These are phyloP conservation scores for Saitozyma sp. DNA, from an alignment of 768 basidiomycete genomes.

Conservation along the genomic window DNA sequence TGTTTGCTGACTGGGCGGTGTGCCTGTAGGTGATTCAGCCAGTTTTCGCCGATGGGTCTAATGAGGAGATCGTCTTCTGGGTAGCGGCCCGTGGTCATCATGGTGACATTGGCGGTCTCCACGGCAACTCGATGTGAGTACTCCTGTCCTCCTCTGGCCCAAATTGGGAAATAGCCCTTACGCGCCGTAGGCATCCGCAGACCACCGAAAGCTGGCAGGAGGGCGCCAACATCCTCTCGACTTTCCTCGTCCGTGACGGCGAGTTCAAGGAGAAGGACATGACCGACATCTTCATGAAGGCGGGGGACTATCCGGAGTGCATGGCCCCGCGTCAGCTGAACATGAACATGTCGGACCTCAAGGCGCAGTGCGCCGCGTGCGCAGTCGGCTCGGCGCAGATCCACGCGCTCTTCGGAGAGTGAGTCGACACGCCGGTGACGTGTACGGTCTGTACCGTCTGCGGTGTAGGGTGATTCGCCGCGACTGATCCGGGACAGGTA, in stretches of 20 bases:
- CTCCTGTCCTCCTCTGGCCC: too few relatives aligned
- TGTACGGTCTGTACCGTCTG: too few relatives aligned
- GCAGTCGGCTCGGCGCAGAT: too few relatives aligned
- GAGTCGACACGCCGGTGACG: too few relatives aligned
- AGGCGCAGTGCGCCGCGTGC: too few relatives aligned
- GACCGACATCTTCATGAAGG: conserved; percentile 24
- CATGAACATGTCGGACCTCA: conserved; percentile 2
- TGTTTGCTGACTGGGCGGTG: too few relatives aligned
- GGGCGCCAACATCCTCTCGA: conserved; percentile 13
- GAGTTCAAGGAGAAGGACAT: conserved; percentile 30
- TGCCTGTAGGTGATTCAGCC: conserved; percentile 65
- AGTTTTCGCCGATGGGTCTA: not conserved
- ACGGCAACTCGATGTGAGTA: too few relatives aligned
- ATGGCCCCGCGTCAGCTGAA: conserved; percentile 11
- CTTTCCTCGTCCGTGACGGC: conserved; percentile 16
- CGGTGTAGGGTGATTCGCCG: too few relatives aligned
- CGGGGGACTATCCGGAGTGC: conserved; percentile 19
- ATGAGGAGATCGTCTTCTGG: not conserved
- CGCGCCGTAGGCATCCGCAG: too few relatives aligned
- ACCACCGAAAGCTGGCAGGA: conserved; percentile 5
- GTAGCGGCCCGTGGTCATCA: conserved; percentile 60
- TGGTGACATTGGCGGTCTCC: conserved; percentile 61
- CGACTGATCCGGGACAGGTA: not conserved
- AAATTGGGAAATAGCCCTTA: too few relatives aligned
- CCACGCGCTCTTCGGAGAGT: too few relatives aligned